phyloP scores from a whole-genome alignment of 805 yeast genomes.

The Yarrowia sp. region DNA sequence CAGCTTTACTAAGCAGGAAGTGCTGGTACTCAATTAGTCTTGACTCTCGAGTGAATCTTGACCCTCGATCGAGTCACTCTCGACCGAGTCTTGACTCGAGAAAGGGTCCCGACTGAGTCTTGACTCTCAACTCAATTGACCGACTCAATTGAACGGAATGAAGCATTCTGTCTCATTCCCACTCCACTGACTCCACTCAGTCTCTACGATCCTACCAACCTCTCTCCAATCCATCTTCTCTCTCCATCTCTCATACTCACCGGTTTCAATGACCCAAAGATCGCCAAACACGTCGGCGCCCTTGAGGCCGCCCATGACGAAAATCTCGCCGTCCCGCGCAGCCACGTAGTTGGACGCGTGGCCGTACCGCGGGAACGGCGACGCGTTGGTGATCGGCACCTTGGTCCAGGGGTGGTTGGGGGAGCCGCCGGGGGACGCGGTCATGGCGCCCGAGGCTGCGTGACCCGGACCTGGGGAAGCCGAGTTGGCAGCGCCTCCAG shows the following conservation, averaged over 20 bases:
- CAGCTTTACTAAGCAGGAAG: too few species aligned
- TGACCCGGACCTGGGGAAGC: constrained; percentile 20
- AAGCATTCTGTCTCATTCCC: too few species aligned
- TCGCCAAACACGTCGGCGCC: constrained; percentile 94
- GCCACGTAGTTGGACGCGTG: constrained; percentile 83
- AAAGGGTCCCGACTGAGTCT: too few species aligned
- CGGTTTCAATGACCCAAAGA: constrained; percentile 83
- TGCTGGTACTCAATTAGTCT: too few species aligned
- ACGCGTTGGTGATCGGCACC: constrained; percentile 51
- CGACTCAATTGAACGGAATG: too few species aligned
- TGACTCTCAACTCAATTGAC: too few species aligned
- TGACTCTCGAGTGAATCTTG: too few species aligned
- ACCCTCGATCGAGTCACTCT: too few species aligned
- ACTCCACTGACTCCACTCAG: too few species aligned
- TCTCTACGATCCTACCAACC: too few species aligned
- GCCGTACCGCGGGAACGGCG: constrained; percentile 95
- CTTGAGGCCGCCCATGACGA: constrained; percentile 93
- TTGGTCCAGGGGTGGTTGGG: constrained; percentile 49
- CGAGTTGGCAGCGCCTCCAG: constrained; percentile 7
- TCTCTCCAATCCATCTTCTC: neutral
- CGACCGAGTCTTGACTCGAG: too few species aligned
- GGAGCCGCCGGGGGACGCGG: constrained; percentile 11
- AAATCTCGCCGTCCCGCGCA: constrained; percentile 80
- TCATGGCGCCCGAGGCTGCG: constrained; percentile 6
- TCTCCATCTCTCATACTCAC: neutral